Conservation (phyloP, 495 filamentous ascomycete species). For the Penicillium waksmanii region DNA sequence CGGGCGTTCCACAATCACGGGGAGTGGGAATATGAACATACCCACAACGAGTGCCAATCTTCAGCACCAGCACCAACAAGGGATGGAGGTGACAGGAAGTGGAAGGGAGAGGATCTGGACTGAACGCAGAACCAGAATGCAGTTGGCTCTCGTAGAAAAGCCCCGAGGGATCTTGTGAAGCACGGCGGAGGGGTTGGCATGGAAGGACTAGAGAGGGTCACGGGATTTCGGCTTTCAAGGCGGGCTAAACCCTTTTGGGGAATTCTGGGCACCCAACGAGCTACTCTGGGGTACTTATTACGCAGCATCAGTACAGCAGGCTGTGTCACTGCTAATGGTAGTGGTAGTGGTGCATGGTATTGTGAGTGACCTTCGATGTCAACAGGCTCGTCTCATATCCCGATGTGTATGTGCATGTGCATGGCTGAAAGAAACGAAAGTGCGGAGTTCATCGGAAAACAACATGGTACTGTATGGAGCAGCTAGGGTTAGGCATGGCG, state of each 20-base stretch:
- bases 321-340: no score
- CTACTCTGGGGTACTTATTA: conserved; percentile 16
- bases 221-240: conserved; percentile 29
- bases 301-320: background rate
- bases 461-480: no score
- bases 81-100: background rate
- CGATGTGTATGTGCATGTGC: no score
- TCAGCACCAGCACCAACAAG: conserved; percentile 17
- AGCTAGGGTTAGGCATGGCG: no score
- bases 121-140: background rate
- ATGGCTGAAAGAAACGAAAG: no score
- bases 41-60: conserved; percentile 31
- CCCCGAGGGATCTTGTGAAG: conserved; percentile 4
- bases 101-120: background rate
- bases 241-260: conserved; percentile 18
- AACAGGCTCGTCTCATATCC: no score
- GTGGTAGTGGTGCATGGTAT: no score
- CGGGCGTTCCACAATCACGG: conserved; percentile 27
- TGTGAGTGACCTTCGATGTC: no score
- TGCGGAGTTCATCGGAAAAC: no score
- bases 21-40: conserved; percentile 27
- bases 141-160: conserved; percentile 3
- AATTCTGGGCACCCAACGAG: conserved; percentile 26
- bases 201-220: conserved; percentile 35
- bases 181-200: conserved; percentile 33